Percentiles rank a stretch among this genome's conserved stretches.
Evolutionary conservation across 129 eudicot genomes (phyloP).

Genomic region (Heracleum sosnowskyi): DNA sequence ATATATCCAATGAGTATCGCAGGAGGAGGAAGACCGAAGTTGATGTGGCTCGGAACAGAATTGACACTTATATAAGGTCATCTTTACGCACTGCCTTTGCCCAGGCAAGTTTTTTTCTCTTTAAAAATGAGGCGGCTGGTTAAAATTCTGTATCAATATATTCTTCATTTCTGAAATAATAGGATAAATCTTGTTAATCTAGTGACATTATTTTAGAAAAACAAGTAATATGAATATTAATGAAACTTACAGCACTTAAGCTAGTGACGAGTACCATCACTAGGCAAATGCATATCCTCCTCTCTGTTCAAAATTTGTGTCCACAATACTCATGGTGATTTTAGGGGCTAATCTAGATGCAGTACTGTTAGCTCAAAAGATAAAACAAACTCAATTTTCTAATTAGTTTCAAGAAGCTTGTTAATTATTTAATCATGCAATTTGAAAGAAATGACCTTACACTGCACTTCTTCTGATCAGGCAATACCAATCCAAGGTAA

Average conservation of each 20-base stretch:
- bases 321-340: neutral
- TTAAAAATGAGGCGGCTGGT: neutral
- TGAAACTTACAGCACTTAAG: neutral
- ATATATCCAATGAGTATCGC: constrained; percentile 93
- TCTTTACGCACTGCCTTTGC: constrained; percentile 99
- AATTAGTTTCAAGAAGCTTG: neutral
- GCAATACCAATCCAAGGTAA: neutral
- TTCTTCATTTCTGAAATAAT: neutral
- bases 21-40: constrained; percentile 79
- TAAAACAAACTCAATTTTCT: neutral
- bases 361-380: neutral
- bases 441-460: neutral
- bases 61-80: constrained; percentile 92
- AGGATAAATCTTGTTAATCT: neutral
- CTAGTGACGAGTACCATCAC: too few relatives aligned
- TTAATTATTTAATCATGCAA: neutral
- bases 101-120: constrained; percentile 49
- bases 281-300: neutral
- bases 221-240: neutral
- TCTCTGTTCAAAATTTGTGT: neutral
- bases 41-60: constrained; percentile 89
- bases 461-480: neutral
- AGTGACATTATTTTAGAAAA: neutral
- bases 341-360: neutral
- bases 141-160: neutral